These are phyloP conservation scores for Endocalyx cinctus DNA, from an alignment of 2,329 filamentous ascomycete species.

Conservation along the genomic window DNA sequence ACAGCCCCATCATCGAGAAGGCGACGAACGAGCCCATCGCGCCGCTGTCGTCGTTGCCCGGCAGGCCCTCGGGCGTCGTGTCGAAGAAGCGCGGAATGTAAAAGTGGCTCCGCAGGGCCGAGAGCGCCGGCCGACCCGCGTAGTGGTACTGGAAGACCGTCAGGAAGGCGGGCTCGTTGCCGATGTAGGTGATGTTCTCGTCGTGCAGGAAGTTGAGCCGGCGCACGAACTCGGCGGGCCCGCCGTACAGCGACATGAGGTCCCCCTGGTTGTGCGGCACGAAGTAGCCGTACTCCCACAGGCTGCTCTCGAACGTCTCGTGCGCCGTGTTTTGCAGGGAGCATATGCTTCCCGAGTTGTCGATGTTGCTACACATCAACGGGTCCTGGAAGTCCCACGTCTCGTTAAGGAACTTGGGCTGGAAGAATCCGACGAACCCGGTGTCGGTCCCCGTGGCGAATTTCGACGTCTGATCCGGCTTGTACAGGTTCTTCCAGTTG, in stretches of 20 bases:
- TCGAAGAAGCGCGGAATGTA: slow-evolving; percentile 64
- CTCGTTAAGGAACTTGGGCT: slow-evolving; percentile 62
- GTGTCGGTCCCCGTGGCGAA: slow-evolving; percentile 53
- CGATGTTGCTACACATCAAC: slow-evolving; percentile 53
- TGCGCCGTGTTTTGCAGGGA: slow-evolving; percentile 54
- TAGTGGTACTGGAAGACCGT: slow-evolving; percentile 66
- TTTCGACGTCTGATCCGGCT: slow-evolving; percentile 50
- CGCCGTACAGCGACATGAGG: slow-evolving; percentile 57
- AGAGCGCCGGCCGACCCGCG: slow-evolving; percentile 56
- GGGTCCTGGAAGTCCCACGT: slow-evolving; percentile 69
- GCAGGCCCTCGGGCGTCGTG: slow-evolving; percentile 53
- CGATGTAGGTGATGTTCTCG: slow-evolving; percentile 59
- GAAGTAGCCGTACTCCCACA: slow-evolving; percentile 70
- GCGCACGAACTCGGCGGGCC: slow-evolving; percentile 48
- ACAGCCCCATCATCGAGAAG: slow-evolving; percentile 66
- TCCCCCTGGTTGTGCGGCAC: slow-evolving; percentile 50
- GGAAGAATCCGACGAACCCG: slow-evolving; percentile 65
- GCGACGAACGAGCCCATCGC: slow-evolving; percentile 66
- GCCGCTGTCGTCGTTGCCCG: slow-evolving; percentile 67
- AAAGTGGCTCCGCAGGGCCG: slow-evolving; percentile 50
- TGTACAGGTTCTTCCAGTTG: slow-evolving; percentile 67
- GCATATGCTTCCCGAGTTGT: slow-evolving; percentile 53
- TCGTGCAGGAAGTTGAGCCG: slow-evolving; percentile 64
- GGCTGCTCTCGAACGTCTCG: slow-evolving; percentile 68
- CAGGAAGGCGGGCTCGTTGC: slow-evolving; percentile 46